Evolutionary conservation across 2,329 filamentous ascomycete species (phyloP), one percentile per base, ranked within the genome.

Genomic region (Pyrenophora graminea): DNA sequence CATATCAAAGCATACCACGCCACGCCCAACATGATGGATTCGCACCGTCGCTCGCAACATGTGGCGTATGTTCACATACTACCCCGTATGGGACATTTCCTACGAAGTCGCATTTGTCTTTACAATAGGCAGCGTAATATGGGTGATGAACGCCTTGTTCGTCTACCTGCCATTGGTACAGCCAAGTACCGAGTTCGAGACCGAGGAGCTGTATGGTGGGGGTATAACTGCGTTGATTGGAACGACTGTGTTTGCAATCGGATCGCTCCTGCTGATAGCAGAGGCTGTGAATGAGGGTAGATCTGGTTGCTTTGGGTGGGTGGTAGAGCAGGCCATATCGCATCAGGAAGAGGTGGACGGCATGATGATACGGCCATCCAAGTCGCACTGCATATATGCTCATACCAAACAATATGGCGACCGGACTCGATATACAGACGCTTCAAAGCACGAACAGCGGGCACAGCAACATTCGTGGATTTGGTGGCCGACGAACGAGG

Each of bases 201-300:
- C 76, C 25, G 85, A 88, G 67, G 70, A 74, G 1, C 54, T 76
- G 6, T 74, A 75, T 56, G 86, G 76, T 0, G 85, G 83, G 3
- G 87, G 85, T 1, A 77, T 87, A 18, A 84, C 82, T 0, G 85
- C 83, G 0, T 84, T 87, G 60, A 77, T 89, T n/a, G 86, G 86
- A 3, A 85, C 85, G 0, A 86, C 84, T 0, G 73, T 89, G 6
- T 89, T 90, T 65, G 84, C 86, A 58, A 46, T 86, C 3, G 86
- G 85, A 0, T 84, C 82, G 31, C 63, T 88, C 1, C 69, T 89
- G 1, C 75, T 89, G 21, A 76, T 89, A 69, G 73, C 87, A 1
- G 86, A 89, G 68, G 86, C 86, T 3, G 77, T 88, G n/a, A 89
- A 89, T 64, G 83, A 85, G 62, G 84, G 87, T 60, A 76, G 80